phyloP scores from a whole-genome alignment of 1,139 yeast genomes.

The Zhuliangozyma blackwelliae region DNA sequence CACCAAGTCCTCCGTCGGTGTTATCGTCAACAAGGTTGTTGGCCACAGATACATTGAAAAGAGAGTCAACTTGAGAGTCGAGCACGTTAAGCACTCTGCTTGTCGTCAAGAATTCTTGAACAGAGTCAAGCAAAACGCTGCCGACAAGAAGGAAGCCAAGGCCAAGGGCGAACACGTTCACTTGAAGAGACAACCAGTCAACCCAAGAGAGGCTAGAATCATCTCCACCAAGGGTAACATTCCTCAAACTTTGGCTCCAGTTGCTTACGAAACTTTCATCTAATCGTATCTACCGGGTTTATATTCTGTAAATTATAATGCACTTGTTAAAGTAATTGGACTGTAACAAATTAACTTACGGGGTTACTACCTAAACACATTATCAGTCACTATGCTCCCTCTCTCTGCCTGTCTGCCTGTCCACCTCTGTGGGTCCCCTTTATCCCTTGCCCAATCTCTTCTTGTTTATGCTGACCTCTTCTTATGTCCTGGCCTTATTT shows the following conservation, averaged over 20 bases:
- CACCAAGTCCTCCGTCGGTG: conserved; percentile 98
- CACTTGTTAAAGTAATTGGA: conserved; percentile 6
- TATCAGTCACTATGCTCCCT: not conserved
- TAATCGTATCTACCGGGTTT: conserved; percentile 28
- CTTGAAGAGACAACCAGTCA: conserved; percentile 98
- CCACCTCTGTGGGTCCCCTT: no score
- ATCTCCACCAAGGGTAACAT: conserved; percentile 73
- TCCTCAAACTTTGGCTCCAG: conserved; percentile 98
- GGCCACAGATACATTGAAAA: conserved; percentile 99
- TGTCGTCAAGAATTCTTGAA: conserved; percentile 98
- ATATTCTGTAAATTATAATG: conserved; percentile 12
- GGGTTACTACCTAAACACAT: no score
- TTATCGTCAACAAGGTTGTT: conserved; percentile 95
- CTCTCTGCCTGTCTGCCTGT: no score
- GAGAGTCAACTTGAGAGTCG: conserved; percentile 97
- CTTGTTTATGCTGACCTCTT: no score
- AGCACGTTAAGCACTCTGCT: conserved; percentile 99
- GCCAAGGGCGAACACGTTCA: conserved; percentile 85
- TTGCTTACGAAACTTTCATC: conserved; percentile 98
- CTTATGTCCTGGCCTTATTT: no score
- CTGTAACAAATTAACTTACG: no score
- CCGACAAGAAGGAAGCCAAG: conserved; percentile 91
- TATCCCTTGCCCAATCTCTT: no score
- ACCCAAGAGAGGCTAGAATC: conserved; percentile 90
- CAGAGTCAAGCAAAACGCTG: conserved; percentile 97